Percentiles rank a stretch among this genome's conserved stretches.
Conservation (phyloP, 345 rosid species). For the Dovyalis caffra region DNA sequence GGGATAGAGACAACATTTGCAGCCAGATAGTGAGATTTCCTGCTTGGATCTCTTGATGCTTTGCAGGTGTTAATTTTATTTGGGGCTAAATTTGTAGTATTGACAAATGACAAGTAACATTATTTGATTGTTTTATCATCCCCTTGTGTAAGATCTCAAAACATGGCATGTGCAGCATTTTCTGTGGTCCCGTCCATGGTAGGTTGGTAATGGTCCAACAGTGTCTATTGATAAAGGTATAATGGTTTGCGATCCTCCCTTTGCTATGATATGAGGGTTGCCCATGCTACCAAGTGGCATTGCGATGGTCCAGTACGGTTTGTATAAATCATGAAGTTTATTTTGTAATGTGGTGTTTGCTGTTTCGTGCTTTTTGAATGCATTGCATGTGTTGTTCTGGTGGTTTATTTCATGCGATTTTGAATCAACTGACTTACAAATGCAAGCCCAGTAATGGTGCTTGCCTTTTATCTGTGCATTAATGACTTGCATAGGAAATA, state of each 20-base stretch:
- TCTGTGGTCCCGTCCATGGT: conserved; percentile 4
- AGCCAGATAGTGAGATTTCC: neutral
- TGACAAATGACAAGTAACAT: conserved; percentile 1
- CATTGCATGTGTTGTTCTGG: neutral
- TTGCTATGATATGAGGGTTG: neutral
- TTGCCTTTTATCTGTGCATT: too few relatives aligned
- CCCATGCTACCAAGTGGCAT: neutral
- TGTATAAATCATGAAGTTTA: neutral
- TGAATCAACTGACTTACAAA: neutral
- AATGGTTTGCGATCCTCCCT: too few relatives aligned
- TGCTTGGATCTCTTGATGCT: conserved; percentile 2
- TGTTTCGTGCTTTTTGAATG: neutral
- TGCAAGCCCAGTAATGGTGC: too few relatives aligned
- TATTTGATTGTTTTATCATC: neutral
- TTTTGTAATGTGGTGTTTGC: too few relatives aligned
- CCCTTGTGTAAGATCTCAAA: neutral
- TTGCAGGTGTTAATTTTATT: conserved; percentile 1
- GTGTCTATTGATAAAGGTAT: neutral
- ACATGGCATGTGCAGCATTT: conserved; percentile 16
- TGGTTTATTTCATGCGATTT: neutral
- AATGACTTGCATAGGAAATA: too few relatives aligned
- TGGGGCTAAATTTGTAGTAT: neutral
- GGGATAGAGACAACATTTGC: conserved; percentile 2
- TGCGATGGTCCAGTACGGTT: neutral
- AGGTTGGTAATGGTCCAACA: conserved; percentile 1